Conservation (phyloP, 306 rosid species). For the Prunus salicina region DNA sequence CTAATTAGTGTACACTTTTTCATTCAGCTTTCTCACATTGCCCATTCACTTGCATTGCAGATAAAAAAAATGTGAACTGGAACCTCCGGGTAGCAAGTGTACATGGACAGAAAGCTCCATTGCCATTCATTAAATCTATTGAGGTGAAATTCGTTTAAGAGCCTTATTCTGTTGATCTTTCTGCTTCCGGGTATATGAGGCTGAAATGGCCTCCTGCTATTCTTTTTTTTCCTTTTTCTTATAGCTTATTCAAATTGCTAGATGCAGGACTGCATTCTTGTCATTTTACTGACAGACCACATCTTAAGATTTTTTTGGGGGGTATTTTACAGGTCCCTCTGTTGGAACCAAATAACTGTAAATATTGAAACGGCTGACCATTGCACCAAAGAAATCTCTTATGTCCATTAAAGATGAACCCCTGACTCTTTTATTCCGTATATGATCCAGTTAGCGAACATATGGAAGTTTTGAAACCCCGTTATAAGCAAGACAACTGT, state of each 20-base stretch:
- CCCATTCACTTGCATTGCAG: constrained; percentile 51
- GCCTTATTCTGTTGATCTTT: constrained; percentile 14
- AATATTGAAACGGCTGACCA: constrained; percentile 4
- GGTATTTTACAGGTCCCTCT: not conserved
- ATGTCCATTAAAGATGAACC: not conserved
- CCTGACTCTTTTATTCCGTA: not conserved
- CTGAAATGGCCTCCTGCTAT: not conserved
- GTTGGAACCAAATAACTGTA: not conserved
- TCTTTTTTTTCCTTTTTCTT: not conserved
- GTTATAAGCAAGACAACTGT: not conserved
- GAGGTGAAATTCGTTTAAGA: constrained; percentile 58
- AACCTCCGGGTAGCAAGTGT: constrained; percentile 77
- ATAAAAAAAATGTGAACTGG: constrained; percentile 86
- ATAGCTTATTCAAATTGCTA: constrained; percentile 1
- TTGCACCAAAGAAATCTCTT: not conserved
- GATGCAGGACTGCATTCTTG: not conserved
- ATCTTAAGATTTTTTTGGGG: not conserved
- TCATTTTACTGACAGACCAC: constrained; percentile 1
- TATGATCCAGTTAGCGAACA: not conserved
- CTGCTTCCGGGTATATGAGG: not conserved
- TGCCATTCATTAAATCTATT: constrained; percentile 78
- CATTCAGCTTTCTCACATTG: constrained; percentile 25
- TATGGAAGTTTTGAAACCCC: not conserved
- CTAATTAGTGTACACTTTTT: constrained; percentile 16
- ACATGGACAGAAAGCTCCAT: constrained; percentile 75